A percentile compares a stretch with the other conserved stretches of the same genome.
Conservation (phyloP, 2,329 filamentous ascomycete genomes). For the Sclerotinia sclerotiorum region DNA sequence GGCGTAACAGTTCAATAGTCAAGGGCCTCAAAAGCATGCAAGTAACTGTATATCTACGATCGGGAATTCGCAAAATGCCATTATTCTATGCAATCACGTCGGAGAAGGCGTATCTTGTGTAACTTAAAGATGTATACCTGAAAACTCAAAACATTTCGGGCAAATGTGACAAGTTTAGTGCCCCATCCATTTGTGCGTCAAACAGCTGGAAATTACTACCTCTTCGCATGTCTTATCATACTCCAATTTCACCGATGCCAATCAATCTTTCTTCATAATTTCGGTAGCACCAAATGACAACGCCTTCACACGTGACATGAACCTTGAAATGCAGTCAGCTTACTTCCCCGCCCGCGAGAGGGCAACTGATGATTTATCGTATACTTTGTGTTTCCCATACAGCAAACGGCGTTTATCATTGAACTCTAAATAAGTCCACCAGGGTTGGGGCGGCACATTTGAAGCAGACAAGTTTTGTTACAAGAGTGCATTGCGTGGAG, state of each 20-base stretch:
- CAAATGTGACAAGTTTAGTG: background rate
- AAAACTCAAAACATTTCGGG: background rate
- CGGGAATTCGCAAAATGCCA: background rate
- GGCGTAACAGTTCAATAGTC: no score
- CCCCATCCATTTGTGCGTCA: background rate
- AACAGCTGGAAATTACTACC: background rate
- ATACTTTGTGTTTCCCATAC: background rate
- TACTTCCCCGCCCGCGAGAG: constrained; percentile 17
- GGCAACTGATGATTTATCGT: constrained; percentile 1
- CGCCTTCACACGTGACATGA: constrained; percentile 9
- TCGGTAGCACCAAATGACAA: background rate
- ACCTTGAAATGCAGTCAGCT: constrained; percentile 19
- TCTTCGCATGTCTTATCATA: background rate
- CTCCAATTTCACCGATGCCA: background rate
- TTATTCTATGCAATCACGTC: background rate
- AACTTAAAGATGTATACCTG: background rate
- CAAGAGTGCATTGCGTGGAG: no score
- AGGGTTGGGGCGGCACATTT: background rate
- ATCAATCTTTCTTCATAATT: background rate
- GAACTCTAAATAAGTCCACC: background rate
- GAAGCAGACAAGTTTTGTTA: background rate
- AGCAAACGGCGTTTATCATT: background rate
- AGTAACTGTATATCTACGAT: background rate
- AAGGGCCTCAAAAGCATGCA: background rate
- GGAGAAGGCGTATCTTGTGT: no score